Conservation (phyloP, 148 eudicot species). For the Polygonum aviculare region DNA sequence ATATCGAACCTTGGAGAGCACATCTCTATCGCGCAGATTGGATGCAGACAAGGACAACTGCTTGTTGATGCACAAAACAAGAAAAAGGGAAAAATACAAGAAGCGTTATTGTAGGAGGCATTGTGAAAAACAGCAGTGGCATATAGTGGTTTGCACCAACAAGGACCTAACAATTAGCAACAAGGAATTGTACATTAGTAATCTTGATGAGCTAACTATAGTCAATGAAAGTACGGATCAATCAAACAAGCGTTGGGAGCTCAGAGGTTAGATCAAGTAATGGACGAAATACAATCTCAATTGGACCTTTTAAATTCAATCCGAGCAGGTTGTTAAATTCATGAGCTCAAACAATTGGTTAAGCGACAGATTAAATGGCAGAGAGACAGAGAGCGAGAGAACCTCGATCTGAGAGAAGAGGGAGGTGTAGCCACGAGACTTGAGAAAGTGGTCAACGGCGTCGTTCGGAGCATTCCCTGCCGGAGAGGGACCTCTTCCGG, state of each 20-base stretch:
- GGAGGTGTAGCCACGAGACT: conserved; percentile 58
- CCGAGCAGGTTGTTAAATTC: background rate
- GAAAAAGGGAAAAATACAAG: conserved; percentile 6
- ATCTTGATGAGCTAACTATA: background rate
- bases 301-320: background rate
- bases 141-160: conserved; percentile 4
- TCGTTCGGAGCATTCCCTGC: conserved; percentile 45
- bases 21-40: conserved; percentile 68
- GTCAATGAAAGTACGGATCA: background rate
- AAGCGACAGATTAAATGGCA: conserved; percentile 8
- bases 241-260: background rate
- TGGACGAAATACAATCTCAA: background rate
- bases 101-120: conserved; percentile 7
- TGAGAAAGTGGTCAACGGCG: conserved; percentile 61
- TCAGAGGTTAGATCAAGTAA: background rate
- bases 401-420: conserved; percentile 94
- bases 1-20: conserved; percentile 81
- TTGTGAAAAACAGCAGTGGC: conserved; percentile 5
- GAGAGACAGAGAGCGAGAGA: background rate
- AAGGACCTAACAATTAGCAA: background rate
- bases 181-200: background rate
- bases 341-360: background rate
- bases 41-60: conserved; percentile 90
- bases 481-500: conserved; percentile 42
- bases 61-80: conserved; percentile 16